Percentiles rank a stretch among this genome's conserved stretches.
Evolutionary conservation across 768 basidiomycete species (phyloP).

Genomic region (Thelephora ganbajun): DNA sequence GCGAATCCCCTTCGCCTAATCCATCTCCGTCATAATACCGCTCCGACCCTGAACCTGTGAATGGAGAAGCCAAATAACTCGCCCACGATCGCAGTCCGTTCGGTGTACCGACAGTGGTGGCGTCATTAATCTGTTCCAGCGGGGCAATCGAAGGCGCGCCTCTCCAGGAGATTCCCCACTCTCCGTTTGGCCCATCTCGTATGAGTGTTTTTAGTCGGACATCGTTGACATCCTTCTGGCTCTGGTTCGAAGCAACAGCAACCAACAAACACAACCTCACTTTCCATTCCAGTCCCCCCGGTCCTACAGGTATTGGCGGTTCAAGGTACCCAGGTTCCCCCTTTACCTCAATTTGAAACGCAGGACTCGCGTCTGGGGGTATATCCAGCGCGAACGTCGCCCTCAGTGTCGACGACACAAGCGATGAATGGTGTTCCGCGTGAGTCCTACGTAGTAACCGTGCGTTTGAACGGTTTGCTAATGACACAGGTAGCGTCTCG

Average conservation of each 20-base stretch:
- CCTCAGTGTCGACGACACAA: slow-evolving; percentile 57
- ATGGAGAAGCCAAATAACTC: slow-evolving; percentile 27
- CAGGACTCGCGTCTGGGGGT: slow-evolving; percentile 82
- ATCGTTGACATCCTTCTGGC: slow-evolving; percentile 32
- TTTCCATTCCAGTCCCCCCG: slow-evolving; percentile 85
- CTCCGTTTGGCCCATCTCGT: slow-evolving; percentile 45
- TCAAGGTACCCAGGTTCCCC: slow-evolving; percentile 10
- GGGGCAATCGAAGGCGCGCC: slow-evolving; percentile 47
- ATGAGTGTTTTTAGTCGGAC: slow-evolving; percentile 39
- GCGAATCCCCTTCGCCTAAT: slow-evolving; percentile 16
- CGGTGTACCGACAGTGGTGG: slow-evolving; percentile 5
- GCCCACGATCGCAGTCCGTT: slow-evolving; percentile 22
- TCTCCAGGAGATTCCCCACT: slow-evolving; percentile 61
- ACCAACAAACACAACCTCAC: slow-evolving; percentile 81
- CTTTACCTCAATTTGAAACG: slow-evolving; percentile 57
- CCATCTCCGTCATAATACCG: slow-evolving; percentile 49
- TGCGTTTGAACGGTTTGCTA: slow-evolving; percentile 32
- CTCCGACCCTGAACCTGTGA: slow-evolving; percentile 28
- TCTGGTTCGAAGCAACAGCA: slow-evolving; percentile 39
- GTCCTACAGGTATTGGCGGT: slow-evolving; percentile 9
- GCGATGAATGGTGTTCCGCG: slow-evolving; percentile 74
- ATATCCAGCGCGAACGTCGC: slow-evolving; percentile 86
- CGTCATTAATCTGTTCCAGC: slow-evolving; percentile 23
- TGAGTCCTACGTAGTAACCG: slow-evolving; percentile 59
- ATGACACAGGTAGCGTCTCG: slow-evolving; percentile 59